Conservation (phyloP, 805 yeast genomes). For the Groenewaldozyma salmanticensis region DNA sequence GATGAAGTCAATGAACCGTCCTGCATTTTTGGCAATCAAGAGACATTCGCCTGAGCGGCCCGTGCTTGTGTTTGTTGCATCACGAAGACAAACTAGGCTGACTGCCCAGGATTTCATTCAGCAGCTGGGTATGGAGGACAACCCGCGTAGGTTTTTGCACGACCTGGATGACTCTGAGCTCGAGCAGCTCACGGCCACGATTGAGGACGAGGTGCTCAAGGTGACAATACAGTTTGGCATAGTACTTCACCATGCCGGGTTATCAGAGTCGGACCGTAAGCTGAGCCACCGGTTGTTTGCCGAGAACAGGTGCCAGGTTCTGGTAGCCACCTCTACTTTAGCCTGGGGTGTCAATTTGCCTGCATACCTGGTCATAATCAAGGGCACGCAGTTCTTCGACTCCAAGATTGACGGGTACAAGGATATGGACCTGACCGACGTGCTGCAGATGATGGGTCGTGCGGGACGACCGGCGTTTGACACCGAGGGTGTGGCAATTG, state of each 20-base stretch:
- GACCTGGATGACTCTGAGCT: conserved; percentile 55
- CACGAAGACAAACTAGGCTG: conserved; percentile 71
- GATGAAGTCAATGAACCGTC: conserved; percentile 83
- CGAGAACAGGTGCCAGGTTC: conserved; percentile 57
- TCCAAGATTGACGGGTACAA: conserved; percentile 52
- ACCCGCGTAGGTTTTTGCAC: conserved; percentile 59
- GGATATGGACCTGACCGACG: conserved; percentile 78
- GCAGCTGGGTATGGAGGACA: conserved; percentile 67
- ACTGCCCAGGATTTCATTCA: conserved; percentile 74
- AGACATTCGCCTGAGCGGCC: conserved; percentile 85
- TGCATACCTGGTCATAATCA: conserved; percentile 67
- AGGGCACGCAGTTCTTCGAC: conserved; percentile 62
- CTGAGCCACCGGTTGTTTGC: conserved; percentile 64
- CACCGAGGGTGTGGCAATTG: conserved; percentile 68
- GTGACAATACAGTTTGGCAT: conserved; percentile 70
- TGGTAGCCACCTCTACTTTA: conserved; percentile 71
- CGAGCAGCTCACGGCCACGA: conserved; percentile 38
- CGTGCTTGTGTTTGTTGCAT: conserved; percentile 74
- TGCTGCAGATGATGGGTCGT: conserved; percentile 77
- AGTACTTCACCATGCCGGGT: conserved; percentile 76
- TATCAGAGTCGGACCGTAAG: conserved; percentile 62
- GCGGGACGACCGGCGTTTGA: conserved; percentile 80
- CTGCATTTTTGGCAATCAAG: conserved; percentile 86
- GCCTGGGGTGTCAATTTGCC: conserved; percentile 86
- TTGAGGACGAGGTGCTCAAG: conserved; percentile 74